A percentile compares a stretch with the other conserved stretches of the same genome.
Evolutionary conservation across 148 eudicot species (phyloP).

Genomic region (Euryodendron excelsum): DNA sequence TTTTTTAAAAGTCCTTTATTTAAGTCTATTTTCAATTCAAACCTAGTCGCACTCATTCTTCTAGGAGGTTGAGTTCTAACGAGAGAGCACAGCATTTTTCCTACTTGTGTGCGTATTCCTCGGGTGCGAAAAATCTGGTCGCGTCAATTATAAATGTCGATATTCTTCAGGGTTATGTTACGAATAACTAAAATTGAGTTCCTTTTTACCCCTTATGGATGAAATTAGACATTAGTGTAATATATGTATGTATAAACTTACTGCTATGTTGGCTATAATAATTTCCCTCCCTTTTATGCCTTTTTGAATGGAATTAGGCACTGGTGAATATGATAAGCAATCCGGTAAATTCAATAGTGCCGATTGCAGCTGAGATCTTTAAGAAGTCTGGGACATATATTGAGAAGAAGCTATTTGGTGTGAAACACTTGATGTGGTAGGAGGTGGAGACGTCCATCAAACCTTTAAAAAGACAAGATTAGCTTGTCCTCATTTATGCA

Average conservation of each 20-base stretch:
- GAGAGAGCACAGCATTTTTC: too few relatives aligned
- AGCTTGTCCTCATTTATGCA: too few relatives aligned
- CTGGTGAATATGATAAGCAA: slow-evolving; percentile 78
- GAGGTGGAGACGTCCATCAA: too few relatives aligned
- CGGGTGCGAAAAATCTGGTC: too few relatives aligned
- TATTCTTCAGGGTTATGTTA: neutral
- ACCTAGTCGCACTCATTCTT: too few relatives aligned
- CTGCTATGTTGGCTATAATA: neutral
- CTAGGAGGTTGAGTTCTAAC: too few relatives aligned
- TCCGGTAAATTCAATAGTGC: slow-evolving; percentile 80
- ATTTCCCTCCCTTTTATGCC: neutral
- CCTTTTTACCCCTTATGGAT: neutral
- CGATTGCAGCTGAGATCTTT: slow-evolving; percentile 80
- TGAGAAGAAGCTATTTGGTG: slow-evolving; percentile 73
- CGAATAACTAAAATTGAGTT: neutral
- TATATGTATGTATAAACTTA: too few relatives aligned
- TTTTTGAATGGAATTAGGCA: slow-evolving; percentile 37
- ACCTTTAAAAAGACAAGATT: too few relatives aligned
- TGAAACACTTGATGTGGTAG: slow-evolving; percentile 75
- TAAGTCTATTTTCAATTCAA: too few relatives aligned
- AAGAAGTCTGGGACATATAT: slow-evolving; percentile 79
- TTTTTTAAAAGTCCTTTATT: too few relatives aligned
- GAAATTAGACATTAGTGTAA: neutral
- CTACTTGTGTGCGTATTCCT: too few relatives aligned
- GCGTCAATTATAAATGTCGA: neutral